phyloP scores from a whole-genome alignment of 441 rosid species.

The Erysimum cheiri region DNA sequence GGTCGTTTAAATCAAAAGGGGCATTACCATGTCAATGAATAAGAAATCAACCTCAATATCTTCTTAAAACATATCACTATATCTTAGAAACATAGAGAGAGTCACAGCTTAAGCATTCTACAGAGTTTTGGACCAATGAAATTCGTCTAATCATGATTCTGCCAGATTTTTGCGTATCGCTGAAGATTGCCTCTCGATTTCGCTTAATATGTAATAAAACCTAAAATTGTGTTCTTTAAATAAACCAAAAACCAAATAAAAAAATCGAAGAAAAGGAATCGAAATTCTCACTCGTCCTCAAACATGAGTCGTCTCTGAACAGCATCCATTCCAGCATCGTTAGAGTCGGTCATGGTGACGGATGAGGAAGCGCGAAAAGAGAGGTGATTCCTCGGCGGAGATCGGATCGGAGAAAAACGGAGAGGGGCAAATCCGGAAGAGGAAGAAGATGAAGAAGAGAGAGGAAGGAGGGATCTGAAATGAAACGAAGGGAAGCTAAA shows the following conservation, averaged over 20 bases:
- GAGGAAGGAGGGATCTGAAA: conserved; percentile 29
- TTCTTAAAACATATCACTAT: background rate
- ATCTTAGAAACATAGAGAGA: background rate
- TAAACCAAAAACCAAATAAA: background rate
- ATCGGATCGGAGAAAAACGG: conserved; percentile 27
- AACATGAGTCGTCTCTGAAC: conserved; percentile 99
- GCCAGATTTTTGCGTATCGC: background rate
- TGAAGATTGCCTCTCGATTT: background rate
- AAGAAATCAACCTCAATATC: too few species aligned
- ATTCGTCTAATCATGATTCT: background rate
- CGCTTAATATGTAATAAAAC: background rate
- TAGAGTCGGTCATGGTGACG: conserved; percentile 57
- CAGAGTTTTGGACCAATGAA: background rate
- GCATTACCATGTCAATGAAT: background rate
- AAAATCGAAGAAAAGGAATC: conserved; percentile 23
- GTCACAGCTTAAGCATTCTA: conserved; percentile 8
- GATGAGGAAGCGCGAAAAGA: conserved; percentile 38
- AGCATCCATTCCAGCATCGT: conserved; percentile 92
- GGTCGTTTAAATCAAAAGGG: background rate
- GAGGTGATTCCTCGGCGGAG: conserved; percentile 33
- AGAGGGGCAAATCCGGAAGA: conserved; percentile 31
- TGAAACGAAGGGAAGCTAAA: background rate
- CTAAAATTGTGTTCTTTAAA: background rate
- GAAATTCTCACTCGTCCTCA: conserved; percentile 79
- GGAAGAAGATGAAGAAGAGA: conserved; percentile 25